Conservation (phyloP, 2,329 filamentous ascomycete species). For the Fusarium graminum region DNA sequence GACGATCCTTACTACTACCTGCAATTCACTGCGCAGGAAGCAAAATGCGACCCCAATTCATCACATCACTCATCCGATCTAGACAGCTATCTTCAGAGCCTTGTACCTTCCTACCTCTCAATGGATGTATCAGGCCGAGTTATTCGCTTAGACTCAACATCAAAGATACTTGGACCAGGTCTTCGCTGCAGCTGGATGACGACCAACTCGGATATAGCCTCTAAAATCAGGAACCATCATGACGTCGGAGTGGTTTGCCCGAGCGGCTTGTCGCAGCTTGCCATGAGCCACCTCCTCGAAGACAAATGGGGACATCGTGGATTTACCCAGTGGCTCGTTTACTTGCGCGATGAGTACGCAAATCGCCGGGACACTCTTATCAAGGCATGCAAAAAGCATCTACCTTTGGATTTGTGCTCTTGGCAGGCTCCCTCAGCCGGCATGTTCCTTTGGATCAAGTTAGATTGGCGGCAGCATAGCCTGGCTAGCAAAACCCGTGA, state of each 20-base stretch:
- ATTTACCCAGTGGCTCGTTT: too few species aligned
- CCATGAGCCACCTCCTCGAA: constrained; percentile 3
- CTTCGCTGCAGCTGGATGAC: background rate
- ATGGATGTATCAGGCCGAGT: background rate
- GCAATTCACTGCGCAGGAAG: too few species aligned
- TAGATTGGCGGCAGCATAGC: too few species aligned
- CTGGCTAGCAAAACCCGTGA: too few species aligned
- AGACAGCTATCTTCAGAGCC: background rate
- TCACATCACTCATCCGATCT: background rate
- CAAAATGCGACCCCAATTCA: too few species aligned
- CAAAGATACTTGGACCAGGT: background rate
- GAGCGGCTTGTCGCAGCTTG: constrained; percentile 8
- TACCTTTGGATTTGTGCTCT: too few species aligned
- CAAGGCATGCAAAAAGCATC: too few species aligned
- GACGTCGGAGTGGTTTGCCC: constrained; percentile 8
- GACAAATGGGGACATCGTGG: constrained; percentile 6
- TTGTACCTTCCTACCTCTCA: background rate
- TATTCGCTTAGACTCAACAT: background rate
- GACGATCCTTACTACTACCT: too few species aligned
- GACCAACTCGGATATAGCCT: background rate
- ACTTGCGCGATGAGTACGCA: too few species aligned
- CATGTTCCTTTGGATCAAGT: too few species aligned
- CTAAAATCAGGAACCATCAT: constrained; percentile 4
- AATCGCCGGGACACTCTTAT: too few species aligned
- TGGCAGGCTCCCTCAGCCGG: too few species aligned